Conservation (phyloP, 2,329 filamentous ascomycete species). For the Ilyonectria sp. region DNA sequence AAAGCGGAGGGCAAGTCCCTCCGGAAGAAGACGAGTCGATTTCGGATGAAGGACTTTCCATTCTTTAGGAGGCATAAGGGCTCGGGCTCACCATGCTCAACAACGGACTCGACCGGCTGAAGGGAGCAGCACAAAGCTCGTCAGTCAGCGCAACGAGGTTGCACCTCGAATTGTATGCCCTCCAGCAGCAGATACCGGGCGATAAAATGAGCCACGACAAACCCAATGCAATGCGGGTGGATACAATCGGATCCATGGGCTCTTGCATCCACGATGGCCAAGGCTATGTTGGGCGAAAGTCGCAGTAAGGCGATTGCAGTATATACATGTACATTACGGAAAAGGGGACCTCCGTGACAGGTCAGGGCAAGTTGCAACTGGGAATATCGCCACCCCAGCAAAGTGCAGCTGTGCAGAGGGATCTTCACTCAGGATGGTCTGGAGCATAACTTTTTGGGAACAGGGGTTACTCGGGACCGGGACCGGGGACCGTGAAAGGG, state of each 20-base stretch:
- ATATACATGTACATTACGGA: conserved; percentile 47
- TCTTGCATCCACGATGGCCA: conserved; percentile 22
- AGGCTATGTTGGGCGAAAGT: conserved; percentile 27
- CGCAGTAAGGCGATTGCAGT: conserved; percentile 37
- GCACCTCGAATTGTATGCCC: conserved; percentile 7
- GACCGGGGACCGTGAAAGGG: conserved; percentile 40
- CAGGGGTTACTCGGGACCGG: conserved; percentile 33
- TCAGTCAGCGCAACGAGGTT: conserved; percentile 28
- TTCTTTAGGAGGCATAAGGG: conserved; percentile 70
- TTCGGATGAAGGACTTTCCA: conserved; percentile 73
- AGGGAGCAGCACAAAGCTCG: conserved; percentile 34
- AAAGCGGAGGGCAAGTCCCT: conserved; percentile 66
- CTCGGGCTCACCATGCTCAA: conserved; percentile 51
- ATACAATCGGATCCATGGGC: conserved; percentile 23
- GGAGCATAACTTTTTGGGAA: conserved; percentile 36
- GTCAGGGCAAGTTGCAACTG: conserved; percentile 1
- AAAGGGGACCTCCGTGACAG: conserved; percentile 22
- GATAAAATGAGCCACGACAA: conserved; percentile 3
- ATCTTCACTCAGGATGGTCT: conserved; percentile 31
- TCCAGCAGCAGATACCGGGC: conserved; percentile 1
- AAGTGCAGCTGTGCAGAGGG: conserved; percentile 24
- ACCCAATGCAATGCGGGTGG: conserved; percentile 6
- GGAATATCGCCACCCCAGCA: conserved; percentile 16
- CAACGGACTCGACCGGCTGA: conserved; percentile 54
- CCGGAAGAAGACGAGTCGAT: conserved; percentile 75